Base-by-base conservation (phyloP, 495 filamentous ascomycete species). In the Aspergillus nanangensis region DNA sequence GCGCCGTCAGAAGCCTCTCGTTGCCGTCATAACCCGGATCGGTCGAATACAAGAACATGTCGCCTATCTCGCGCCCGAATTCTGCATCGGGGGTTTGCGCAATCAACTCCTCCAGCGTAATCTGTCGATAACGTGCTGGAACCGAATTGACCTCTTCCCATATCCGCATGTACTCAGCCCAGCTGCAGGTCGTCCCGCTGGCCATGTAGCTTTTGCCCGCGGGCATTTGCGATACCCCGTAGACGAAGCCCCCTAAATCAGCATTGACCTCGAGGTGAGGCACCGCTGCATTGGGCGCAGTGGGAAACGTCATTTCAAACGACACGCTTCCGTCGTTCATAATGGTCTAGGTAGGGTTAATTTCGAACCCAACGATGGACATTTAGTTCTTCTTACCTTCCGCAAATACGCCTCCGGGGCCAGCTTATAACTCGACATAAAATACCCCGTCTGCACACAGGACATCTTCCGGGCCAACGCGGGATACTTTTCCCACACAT, bases 381-480 rank as follows among this genome's bases (percentile, higher is more conserved):
- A n/a, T n/a, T n/a, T n/a, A n/a, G n/a, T n/a, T n/a, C n/a, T n/a
- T n/a, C 14, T 13, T 22, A 37, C 48, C 27, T 36, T 45, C 4
- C 14, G 3, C 21, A 75, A 66, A 41, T 75, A 75, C 0, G 59
- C 55, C 9, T 50, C 43, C 2, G 67, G 67, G 34, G 69, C 45
- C n/a, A 72, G 58, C 18, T 51, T 47, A 38, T 67, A 54, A 25
- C 67, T 70, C 9, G 60, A 63, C 31, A 54, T 70, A 39, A 72
- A 73, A 50, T 51, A 71, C 15, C 71, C 71, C 32, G 70, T 73
- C 15, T 73, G 67, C 19, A 75, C 62, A 56, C 61, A 72, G 8
- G 65, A 69, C 35, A 64, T 74, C 56, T 75, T 76, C 39, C 13
- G 5, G 19, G 42, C 42, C 21, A 51, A n/a, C 8, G 4, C 36